A percentile compares a stretch with the other conserved stretches of the same genome.
These are phyloP conservation scores for Phytophthora sansomeana DNA, from an alignment of 352 stramenopile genomes.

Conservation along the genomic window DNA sequence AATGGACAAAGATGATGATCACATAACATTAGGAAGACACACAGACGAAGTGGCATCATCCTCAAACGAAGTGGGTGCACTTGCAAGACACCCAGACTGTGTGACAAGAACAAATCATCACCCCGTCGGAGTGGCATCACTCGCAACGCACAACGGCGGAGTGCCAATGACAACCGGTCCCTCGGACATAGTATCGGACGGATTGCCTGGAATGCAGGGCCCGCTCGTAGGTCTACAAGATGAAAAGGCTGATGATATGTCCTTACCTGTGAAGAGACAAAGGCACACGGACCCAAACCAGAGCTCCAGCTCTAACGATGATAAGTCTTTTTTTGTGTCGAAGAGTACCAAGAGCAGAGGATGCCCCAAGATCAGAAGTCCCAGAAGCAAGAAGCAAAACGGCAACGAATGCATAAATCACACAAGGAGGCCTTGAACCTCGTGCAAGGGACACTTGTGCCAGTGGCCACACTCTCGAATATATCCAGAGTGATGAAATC, in stretches of 20 bases:
- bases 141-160: too few species aligned
- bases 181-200: too few species aligned
- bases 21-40: background rate
- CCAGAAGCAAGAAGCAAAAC: constrained; percentile 1
- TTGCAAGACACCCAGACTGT: too few species aligned
- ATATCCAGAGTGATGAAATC: background rate
- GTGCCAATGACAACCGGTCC: background rate
- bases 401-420: background rate
- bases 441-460: constrained; percentile 5
- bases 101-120: too few species aligned
- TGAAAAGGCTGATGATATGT: too few species aligned
- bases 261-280: too few species aligned
- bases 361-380: background rate
- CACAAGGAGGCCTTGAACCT: background rate
- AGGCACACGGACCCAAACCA: too few species aligned
- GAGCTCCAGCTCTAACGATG: too few species aligned
- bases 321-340: background rate
- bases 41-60: background rate
- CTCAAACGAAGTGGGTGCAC: too few species aligned
- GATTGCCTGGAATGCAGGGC: too few species aligned
- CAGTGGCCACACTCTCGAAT: background rate
- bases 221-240: too few species aligned
- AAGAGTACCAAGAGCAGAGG: constrained; percentile 6
- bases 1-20: background rate
- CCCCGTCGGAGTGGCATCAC: too few species aligned